Evolutionary conservation across 2,329 filamentous ascomycete species (phyloP).

Genomic region (Penicillium nordicum): DNA sequence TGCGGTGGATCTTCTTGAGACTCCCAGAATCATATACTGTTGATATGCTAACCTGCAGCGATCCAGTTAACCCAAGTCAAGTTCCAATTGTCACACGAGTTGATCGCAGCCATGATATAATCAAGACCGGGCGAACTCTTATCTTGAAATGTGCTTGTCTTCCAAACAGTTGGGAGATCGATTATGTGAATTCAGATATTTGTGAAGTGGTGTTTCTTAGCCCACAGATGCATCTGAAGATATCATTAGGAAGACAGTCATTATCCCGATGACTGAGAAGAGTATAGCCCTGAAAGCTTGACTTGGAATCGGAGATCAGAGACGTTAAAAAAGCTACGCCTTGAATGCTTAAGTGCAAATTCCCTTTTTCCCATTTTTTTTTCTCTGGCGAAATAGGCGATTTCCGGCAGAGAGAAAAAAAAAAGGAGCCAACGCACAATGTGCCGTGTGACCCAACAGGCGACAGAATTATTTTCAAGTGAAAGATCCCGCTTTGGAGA

Average conservation of each 20-base stretch:
- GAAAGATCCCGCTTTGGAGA: background rate
- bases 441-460: slow-evolving; percentile 1
- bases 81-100: background rate
- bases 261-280: background rate
- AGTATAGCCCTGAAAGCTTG: background rate
- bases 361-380: too few relatives aligned
- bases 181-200: background rate
- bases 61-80: background rate
- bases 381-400: background rate
- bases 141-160: background rate
- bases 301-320: background rate
- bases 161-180: background rate
- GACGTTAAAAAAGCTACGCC: background rate
- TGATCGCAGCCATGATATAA: background rate
- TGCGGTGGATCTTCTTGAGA: background rate
- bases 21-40: background rate
- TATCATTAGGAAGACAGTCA: background rate
- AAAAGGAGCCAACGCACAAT: background rate
- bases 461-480: background rate
- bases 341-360: background rate
- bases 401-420: background rate
- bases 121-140: background rate
- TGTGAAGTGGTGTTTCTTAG: background rate
- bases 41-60: background rate
- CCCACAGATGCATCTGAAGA: background rate